Evolutionary conservation across 2,329 filamentous ascomycete species (phyloP), one percentile per base, ranked within the genome.

Genomic region (Juglanconis oblonga): DNA sequence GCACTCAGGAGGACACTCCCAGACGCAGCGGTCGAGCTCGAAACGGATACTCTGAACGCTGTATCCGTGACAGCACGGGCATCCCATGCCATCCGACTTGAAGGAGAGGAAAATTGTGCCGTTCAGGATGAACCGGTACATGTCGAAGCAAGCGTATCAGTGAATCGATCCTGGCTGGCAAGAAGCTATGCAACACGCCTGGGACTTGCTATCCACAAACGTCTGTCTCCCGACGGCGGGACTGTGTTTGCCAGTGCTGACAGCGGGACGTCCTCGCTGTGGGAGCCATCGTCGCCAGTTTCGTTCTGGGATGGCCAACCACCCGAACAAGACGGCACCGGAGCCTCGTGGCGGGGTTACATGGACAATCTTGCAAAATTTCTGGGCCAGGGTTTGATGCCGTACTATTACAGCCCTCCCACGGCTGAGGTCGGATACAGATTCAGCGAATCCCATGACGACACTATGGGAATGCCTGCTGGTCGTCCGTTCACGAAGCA

Each of bases 391-490:
- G 33, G 44, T 4, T 4, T 48, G 10, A 31, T 55, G 29, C 53
- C 50, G 4, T 36, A 32, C 29, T 60, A 57, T 29, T 55, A 49
- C 42, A 59, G 53, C 47, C 64, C 73, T 0, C 76, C 78, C 1
- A 77, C 70, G 50, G 42, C 79, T 13, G 78, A 81, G 61, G 33
- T 77, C 1, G 77, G 77, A 2, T 80, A 77, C 62, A 72, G 69
- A n/a, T 63, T 69, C 32, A 64, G 69, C 45, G 13, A 3, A 3
- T 44, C 45, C 35, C 61, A 67, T 1, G 57, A 70, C 62, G 68
- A 73, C 42, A 58, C 14, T 6, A 6, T 77, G 24, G 73, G 73
- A 17, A 59, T 73, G 29, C 66, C 66, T 1, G 64, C 68, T 36
- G 68, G 68, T 0, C 68, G 68, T 9, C 69, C 72, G 3, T 64